Evolutionary conservation across 2,329 filamentous ascomycete species (phyloP).

Genomic region (Pyrenochaeta sp.): DNA sequence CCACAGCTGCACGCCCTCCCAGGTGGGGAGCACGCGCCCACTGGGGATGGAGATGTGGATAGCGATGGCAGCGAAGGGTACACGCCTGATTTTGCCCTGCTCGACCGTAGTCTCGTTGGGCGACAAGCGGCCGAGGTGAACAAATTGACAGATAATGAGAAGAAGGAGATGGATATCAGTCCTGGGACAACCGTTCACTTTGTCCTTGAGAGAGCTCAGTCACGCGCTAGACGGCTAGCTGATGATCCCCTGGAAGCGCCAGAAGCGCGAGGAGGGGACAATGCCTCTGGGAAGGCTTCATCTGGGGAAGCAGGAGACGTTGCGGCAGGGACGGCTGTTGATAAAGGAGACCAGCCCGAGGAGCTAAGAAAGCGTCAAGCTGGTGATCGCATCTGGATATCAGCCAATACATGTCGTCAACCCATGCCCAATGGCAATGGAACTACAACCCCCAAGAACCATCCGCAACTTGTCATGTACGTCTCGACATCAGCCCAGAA

Average conservation of each 20-base stretch:
- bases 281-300: constrained; percentile 12
- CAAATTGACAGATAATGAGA: constrained; percentile 71
- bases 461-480: constrained; percentile 78
- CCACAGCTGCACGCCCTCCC: constrained; percentile 22
- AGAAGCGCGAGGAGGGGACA: constrained; percentile 22
- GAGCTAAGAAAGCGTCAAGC: constrained; percentile 35
- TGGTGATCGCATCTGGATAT: constrained; percentile 72
- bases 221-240: constrained; percentile 56
- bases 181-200: constrained; percentile 71
- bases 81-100: constrained; percentile 67
- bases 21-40: constrained; percentile 55
- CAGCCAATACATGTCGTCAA: constrained; percentile 85
- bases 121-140: constrained; percentile 61
- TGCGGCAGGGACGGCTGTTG: constrained; percentile 9
- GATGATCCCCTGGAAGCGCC: constrained; percentile 36
- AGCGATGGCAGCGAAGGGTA: constrained; percentile 55
- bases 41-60: constrained; percentile 39
- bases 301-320: not conserved
- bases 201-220: constrained; percentile 66
- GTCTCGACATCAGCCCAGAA: constrained; percentile 73
- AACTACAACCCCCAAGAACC: constrained; percentile 46
- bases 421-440: constrained; percentile 66
- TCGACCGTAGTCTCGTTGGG: constrained; percentile 70
- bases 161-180: constrained; percentile 66
- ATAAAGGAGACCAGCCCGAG: constrained; percentile 9